Evolutionary conservation across 345 rosid genomes (phyloP).

Genomic region (Corchorus capsularis): DNA sequence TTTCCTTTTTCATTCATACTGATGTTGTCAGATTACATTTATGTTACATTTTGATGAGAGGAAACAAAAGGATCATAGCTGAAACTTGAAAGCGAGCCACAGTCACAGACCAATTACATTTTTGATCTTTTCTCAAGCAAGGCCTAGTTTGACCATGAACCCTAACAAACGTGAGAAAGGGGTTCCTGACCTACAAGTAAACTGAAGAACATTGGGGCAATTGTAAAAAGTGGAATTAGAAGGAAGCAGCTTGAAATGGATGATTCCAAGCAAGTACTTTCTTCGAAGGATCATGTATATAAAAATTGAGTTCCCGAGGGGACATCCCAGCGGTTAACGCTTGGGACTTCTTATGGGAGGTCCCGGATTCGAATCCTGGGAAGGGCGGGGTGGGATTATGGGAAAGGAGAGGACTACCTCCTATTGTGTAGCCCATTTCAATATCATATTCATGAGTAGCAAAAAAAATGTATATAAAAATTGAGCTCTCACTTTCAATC

Average conservation of each 20-base stretch:
- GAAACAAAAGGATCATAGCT: not conserved
- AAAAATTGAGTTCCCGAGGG: too few species aligned
- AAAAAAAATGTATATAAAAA: too few species aligned
- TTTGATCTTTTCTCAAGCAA: not conserved
- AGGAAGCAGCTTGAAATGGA: not conserved
- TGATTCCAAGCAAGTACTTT: not conserved
- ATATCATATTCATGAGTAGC: too few species aligned
- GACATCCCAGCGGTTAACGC: too few species aligned
- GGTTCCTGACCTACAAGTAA: conserved; percentile 25
- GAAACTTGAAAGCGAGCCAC: too few species aligned
- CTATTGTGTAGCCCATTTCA: too few species aligned
- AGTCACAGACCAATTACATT: not conserved
- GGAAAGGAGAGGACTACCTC: too few species aligned
- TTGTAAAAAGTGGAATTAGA: not conserved
- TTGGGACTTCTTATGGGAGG: too few species aligned
- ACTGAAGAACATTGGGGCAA: conserved; percentile 31
- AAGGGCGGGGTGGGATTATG: too few species aligned
- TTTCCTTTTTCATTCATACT: not conserved
- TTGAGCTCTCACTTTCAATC: too few species aligned
- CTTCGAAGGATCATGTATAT: not conserved
- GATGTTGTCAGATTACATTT: not conserved
- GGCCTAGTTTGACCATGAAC: not conserved
- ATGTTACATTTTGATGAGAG: not conserved
- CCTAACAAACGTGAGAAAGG: conserved; percentile 25
- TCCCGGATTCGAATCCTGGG: too few species aligned